Percentiles rank a stretch among this genome's conserved stretches.
Evolutionary conservation across 768 basidiomycete species (phyloP).

Genomic region (Favolaschia claudopus): DNA sequence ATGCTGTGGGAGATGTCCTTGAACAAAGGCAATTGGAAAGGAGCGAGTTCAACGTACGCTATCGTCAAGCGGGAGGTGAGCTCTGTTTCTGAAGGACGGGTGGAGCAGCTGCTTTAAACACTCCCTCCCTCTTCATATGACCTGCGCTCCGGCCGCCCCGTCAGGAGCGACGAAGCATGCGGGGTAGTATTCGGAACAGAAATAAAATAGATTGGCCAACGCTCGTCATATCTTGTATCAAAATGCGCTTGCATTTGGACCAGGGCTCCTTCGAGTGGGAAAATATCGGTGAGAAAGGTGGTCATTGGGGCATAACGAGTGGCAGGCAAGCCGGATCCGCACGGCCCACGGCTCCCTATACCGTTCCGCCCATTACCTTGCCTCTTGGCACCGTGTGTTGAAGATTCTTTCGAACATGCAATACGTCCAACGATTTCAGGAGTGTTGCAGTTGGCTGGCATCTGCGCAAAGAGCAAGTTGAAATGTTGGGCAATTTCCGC

Average conservation of each 20-base stretch:
- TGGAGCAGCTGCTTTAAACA: constrained; percentile 8
- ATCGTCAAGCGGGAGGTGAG: background rate
- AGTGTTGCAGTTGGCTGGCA: no score
- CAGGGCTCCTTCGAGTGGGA: constrained; percentile 2
- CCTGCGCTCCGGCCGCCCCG: constrained; percentile 4
- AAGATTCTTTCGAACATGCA: no score
- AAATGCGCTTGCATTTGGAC: background rate
- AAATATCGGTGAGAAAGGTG: constrained; percentile 11
- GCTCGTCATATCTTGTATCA: constrained; percentile 1
- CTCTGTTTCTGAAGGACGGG: no score
- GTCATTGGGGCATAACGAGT: background rate
- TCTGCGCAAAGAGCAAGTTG: no score
- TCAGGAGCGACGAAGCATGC: constrained; percentile 17
- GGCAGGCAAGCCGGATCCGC: background rate
- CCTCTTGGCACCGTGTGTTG: no score
- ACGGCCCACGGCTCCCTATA: no score
- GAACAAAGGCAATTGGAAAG: no score
- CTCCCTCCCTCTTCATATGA: constrained; percentile 10
- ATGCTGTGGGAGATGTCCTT: no score
- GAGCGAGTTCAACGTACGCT: background rate
- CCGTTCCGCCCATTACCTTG: no score
- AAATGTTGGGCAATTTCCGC: no score
- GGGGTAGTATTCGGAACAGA: background rate
- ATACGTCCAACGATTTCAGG: no score
- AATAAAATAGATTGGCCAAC: background rate